Percentiles rank a stretch among this genome's conserved stretches.
These are phyloP conservation scores for Trichoderma endophyticum DNA, from an alignment of 2,329 filamentous ascomycete genomes.

Conservation along the genomic window DNA sequence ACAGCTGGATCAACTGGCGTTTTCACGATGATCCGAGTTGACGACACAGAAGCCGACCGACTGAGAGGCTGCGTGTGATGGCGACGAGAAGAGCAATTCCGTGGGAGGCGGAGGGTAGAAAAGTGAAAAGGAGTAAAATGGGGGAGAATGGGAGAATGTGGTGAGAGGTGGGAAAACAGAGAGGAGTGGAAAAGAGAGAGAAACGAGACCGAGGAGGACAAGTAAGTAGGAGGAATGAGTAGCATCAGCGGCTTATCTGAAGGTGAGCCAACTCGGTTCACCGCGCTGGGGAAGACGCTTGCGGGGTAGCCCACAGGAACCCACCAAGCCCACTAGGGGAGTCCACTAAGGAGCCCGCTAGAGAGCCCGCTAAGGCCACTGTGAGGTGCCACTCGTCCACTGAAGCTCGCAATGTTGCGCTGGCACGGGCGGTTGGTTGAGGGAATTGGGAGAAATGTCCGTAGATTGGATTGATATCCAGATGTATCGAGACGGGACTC, in stretches of 20 bases:
- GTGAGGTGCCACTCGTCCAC: neutral
- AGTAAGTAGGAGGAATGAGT: conserved; percentile 6
- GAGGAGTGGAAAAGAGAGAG: neutral
- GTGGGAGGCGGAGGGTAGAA: neutral
- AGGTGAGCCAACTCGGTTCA: conserved; percentile 13
- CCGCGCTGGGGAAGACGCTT: conserved; percentile 3
- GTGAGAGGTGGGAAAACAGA: neutral
- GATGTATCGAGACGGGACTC: neutral
- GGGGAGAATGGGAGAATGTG: neutral
- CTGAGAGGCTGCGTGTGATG: neutral
- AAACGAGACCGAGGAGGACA: neutral
- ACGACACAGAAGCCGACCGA: neutral
- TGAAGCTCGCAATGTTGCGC: neutral
- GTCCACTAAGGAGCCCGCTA: neutral
- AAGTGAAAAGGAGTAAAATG: neutral
- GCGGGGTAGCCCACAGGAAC: neutral
- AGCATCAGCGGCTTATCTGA: conserved; percentile 17
- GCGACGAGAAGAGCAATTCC: neutral
- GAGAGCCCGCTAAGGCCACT: neutral
- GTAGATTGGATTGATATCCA: neutral
- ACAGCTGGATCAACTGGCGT: neutral
- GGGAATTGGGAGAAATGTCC: neutral
- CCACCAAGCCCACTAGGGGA: neutral
- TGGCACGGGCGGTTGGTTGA: neutral
- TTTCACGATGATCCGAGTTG: neutral